Evolutionary conservation across 2,329 filamentous ascomycete species (phyloP).

Genomic region (Ilyonectria mors-panacis): DNA sequence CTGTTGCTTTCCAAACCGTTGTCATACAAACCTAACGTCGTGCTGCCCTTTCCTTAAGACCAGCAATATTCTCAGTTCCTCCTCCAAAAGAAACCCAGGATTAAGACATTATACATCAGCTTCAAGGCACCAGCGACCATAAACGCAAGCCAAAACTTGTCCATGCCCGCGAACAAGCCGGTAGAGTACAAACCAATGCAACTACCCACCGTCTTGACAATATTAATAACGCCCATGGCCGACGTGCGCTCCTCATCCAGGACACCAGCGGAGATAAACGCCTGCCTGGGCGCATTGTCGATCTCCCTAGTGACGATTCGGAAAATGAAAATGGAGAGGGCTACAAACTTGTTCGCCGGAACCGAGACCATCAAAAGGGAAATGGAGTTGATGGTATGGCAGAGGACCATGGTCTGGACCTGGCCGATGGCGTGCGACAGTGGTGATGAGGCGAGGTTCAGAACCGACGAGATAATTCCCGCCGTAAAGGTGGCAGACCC

Average conservation of each 20-base stretch:
- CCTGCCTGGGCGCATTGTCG: slow-evolving; percentile 40
- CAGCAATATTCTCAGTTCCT: slow-evolving; percentile 1
- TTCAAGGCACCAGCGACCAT: slow-evolving; percentile 40
- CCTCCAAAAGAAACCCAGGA: slow-evolving; percentile 42
- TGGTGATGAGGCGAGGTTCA: slow-evolving; percentile 40
- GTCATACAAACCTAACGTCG: too few species aligned
- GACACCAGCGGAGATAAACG: slow-evolving; percentile 40
- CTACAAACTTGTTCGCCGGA: slow-evolving; percentile 38
- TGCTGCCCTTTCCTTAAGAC: too few species aligned
- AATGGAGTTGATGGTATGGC: slow-evolving; percentile 42
- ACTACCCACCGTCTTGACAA: slow-evolving; percentile 43
- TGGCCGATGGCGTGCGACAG: slow-evolving; percentile 38
- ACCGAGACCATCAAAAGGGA: slow-evolving; percentile 39
- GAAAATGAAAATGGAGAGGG: slow-evolving; percentile 39
- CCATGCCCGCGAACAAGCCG: slow-evolving; percentile 35
- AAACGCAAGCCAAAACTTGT: slow-evolving; percentile 44
- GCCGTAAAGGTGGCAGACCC: slow-evolving; percentile 41
- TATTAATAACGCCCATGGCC: slow-evolving; percentile 43
- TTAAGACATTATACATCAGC: slow-evolving; percentile 39
- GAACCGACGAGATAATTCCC: slow-evolving; percentile 41
- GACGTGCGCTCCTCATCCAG: slow-evolving; percentile 41
- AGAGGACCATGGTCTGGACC: slow-evolving; percentile 43
- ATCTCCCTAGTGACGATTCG: slow-evolving; percentile 42
- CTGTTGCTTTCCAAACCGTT: too few species aligned
- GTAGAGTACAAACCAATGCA: slow-evolving; percentile 42